Conservation (phyloP, 306 rosid species). For the Cotoneaster glaucophyllus region DNA sequence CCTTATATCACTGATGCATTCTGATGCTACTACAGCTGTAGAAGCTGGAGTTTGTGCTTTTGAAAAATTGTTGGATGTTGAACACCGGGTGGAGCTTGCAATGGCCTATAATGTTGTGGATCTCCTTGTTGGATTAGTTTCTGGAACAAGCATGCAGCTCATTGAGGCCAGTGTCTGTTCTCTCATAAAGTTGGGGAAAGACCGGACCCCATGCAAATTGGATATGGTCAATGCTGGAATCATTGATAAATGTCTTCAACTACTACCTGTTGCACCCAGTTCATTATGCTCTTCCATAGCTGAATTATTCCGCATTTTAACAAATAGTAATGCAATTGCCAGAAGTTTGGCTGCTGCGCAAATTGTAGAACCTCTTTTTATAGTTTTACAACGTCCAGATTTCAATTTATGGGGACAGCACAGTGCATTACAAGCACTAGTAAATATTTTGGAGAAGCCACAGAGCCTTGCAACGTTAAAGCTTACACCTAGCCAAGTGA, state of each 20-base stretch:
- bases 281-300: constrained; percentile 89
- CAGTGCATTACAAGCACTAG: constrained; percentile 96
- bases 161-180: constrained; percentile 71
- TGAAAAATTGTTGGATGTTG: constrained; percentile 85
- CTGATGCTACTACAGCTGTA: constrained; percentile 50
- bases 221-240: constrained; percentile 87
- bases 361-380: constrained; percentile 90
- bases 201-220: constrained; percentile 70
- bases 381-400: constrained; percentile 76
- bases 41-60: constrained; percentile 89
- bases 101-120: constrained; percentile 60
- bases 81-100: constrained; percentile 78
- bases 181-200: constrained; percentile 86
- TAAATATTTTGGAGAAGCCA: constrained; percentile 96
- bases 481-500: constrained; percentile 93
- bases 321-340: constrained; percentile 86
- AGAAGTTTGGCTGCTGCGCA: constrained; percentile 85
- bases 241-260: constrained; percentile 65
- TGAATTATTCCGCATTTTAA: constrained; percentile 85
- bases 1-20: constrained; percentile 68
- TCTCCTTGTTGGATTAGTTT: constrained; percentile 78
- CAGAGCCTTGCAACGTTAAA: constrained; percentile 85
- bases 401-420: constrained; percentile 95
- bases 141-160: constrained; percentile 69
- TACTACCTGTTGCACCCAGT: constrained; percentile 74